Evolutionary conservation across 148 eudicot genomes (phyloP), one percentile per base, ranked within the genome.

Genomic region (Chenopodium formosanum): DNA sequence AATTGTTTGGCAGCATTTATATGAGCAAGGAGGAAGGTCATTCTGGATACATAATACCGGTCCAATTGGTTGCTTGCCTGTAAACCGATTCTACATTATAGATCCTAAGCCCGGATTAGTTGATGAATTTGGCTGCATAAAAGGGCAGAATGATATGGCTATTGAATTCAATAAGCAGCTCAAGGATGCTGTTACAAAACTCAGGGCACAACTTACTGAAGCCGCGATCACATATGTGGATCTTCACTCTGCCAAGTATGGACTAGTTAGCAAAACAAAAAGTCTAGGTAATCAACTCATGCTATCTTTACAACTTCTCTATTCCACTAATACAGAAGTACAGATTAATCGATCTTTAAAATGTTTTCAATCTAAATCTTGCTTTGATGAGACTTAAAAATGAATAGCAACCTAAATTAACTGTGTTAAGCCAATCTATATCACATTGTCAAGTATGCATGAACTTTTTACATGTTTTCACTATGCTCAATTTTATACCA

Each of bases 21-120:
- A 91, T 82, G 84, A 83, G 60, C 76, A 86, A 87, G 98, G 97
- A 23, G 97, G 87, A 9, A 87, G 96, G 82, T 58, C 89, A 34
- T 92, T 92, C 73, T 94, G 98, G 98, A 86, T 94, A 83, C 98
- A 94, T 82, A 94, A 91, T 65, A 92, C 98, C 2, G 98, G 98
- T 12, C 98, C 98, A 13, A 83, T 92, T 27, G 98, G 98, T 25
- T 94, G 97, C 84, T 86, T 94, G 83, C 94, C 98, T 0, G 91
- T 90, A 2, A 81, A 84, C 10, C 86, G 82, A 19, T 70, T 89
- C 58, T 86, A 91, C 56, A 81, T 82, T 22, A 66, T 23, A 9
- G 74, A 88, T 67, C 92, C 91, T 23, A 27, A 50, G 81, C 91
- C 94, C 0, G 94, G 91, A 0, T 81, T 82, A 83, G 78, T 91